phyloP scores from a whole-genome alignment of 306 rosid species.

The Corylus americana region DNA sequence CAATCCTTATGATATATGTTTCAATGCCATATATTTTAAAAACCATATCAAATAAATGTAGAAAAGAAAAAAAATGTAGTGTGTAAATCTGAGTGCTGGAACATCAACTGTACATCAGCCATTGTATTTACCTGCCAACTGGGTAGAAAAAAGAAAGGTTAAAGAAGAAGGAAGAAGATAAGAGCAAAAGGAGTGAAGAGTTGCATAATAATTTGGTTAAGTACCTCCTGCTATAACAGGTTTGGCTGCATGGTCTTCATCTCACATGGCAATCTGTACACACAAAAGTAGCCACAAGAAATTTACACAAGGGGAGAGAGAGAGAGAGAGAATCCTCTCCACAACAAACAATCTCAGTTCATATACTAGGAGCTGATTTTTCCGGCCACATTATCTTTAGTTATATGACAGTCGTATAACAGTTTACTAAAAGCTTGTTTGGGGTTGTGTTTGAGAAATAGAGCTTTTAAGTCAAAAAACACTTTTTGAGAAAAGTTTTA shows the following conservation, averaged over 20 bases:
- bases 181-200: background rate
- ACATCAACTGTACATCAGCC: background rate
- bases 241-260: background rate
- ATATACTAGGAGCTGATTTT: background rate
- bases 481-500: too few species aligned
- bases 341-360: background rate
- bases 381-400: too few species aligned
- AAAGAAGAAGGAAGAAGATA: background rate
- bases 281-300: background rate
- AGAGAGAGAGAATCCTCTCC: background rate
- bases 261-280: conserved; percentile 4
- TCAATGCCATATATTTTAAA: background rate
- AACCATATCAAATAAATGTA: background rate
- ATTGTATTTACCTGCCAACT: background rate
- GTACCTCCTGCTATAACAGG: background rate
- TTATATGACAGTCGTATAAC: too few species aligned
- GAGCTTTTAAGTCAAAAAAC: too few species aligned
- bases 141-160: background rate
- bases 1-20: background rate
- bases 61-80: background rate
- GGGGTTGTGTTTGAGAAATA: too few species aligned
- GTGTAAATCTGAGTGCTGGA: background rate
- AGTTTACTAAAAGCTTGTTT: too few species aligned
- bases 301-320: background rate
- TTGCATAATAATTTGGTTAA: background rate